Percentiles rank a stretch among this genome's conserved stretches.
Conservation (phyloP, 805 yeast species). For the Ogataea wickerhamii region DNA sequence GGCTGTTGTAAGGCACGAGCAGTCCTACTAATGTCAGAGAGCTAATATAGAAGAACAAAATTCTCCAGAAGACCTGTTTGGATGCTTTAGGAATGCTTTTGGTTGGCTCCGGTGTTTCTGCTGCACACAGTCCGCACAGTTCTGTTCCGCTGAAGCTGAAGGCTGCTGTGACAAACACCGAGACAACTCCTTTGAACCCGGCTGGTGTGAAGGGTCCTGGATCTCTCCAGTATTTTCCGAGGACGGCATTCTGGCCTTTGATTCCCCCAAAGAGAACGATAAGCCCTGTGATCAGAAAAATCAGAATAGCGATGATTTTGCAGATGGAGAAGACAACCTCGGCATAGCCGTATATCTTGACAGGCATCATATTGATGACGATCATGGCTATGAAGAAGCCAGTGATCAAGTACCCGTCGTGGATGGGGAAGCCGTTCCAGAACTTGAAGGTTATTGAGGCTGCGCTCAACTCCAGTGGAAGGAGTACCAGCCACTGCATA, state of each 20-base stretch:
- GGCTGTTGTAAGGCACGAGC: conserved; percentile 44
- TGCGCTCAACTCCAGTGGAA: conserved; percentile 55
- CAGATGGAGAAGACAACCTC: conserved; percentile 48
- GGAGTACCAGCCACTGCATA: conserved; percentile 50
- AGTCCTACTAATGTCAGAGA: conserved; percentile 44
- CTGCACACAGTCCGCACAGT: conserved; percentile 48
- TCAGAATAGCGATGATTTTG: conserved; percentile 47
- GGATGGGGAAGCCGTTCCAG: conserved; percentile 41
- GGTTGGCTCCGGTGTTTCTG: conserved; percentile 47
- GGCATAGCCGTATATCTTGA: conserved; percentile 52
- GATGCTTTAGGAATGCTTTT: conserved; percentile 48
- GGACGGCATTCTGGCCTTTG: conserved; percentile 40
- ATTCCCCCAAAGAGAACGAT: conserved; percentile 48
- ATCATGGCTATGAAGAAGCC: conserved; percentile 48
- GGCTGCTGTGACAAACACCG: conserved; percentile 54
- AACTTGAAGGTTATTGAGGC: conserved; percentile 51
- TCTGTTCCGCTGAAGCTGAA: conserved; percentile 55
- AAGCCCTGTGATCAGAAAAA: conserved; percentile 53
- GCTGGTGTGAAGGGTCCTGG: conserved; percentile 40
- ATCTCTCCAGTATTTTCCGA: conserved; percentile 43
- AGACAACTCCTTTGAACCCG: conserved; percentile 51
- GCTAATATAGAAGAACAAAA: conserved; percentile 43
- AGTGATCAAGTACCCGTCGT: conserved; percentile 49
- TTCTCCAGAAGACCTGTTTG: conserved; percentile 56
- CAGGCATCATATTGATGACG: conserved; percentile 50